Percentiles rank a stretch among this genome's conserved stretches.
phyloP scores from a whole-genome alignment of 176 grass and related monocot genomes.

The Zea luxurians region DNA sequence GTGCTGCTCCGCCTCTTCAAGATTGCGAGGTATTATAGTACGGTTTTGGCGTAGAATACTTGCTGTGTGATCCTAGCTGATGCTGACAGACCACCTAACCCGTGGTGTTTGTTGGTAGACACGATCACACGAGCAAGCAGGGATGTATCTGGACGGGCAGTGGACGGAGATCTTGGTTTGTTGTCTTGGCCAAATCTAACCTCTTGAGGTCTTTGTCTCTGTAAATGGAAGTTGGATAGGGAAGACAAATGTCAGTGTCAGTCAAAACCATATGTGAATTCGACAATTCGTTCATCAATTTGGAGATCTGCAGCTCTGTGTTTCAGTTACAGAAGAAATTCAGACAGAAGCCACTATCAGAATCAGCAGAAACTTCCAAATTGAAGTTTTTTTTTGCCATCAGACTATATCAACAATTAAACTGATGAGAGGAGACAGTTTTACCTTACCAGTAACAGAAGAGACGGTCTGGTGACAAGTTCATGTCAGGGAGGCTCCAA shows the following conservation, averaged over 20 bases:
- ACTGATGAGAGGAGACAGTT: conserved; percentile 17
- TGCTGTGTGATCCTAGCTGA: conserved; percentile 11
- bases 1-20: no score
- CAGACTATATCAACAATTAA: conserved; percentile 17
- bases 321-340: neutral
- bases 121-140: neutral
- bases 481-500: conserved; percentile 8
- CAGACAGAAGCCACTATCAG: neutral
- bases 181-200: conserved; percentile 28
- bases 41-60: neutral
- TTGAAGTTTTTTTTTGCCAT: neutral
- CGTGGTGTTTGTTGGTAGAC: neutral
- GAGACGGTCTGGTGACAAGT: conserved; percentile 34
- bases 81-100: conserved; percentile 22
- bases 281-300: neutral
- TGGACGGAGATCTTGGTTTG: conserved; percentile 24
- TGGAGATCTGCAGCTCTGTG: neutral
- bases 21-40: no score
- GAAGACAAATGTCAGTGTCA: conserved; percentile 36
- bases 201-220: neutral
- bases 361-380: conserved; percentile 32
- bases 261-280: neutral
- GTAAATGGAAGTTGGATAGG: conserved; percentile 3
- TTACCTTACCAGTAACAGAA: conserved; percentile 4
- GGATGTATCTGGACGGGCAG: neutral